Base-by-base conservation (phyloP, 345 rosid species). In the Acer negundo region DNA sequence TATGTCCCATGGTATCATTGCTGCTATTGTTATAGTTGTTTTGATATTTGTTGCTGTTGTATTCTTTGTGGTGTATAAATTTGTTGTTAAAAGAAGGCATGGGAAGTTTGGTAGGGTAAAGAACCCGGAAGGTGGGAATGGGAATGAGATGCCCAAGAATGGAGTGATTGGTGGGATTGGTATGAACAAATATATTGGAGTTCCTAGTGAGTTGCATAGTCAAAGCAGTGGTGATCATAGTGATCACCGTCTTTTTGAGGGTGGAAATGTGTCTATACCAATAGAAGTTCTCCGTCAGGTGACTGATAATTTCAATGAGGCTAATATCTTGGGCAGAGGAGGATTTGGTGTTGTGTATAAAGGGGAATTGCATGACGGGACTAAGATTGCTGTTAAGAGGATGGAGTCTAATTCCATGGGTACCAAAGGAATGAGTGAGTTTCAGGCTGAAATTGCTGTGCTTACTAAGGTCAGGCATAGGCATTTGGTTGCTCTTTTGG, bases 341-440 rank as follows among this genome's bases (percentile, higher is more conserved):
- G 98, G 98, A 40, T 95, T 93, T 22, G 98, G 98, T 26, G 91
- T 92, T 63, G 98, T 95, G 35, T 93, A 95, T 59, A 87, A 83
- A 23, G 98, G 97, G 0, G 94, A 94, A 49, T 74, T 94, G 62
- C 97, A 91, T 58, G 98, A 94, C 79, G 98, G 97, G 44, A 93
- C 93, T 6, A 87, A 84, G 82, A 88, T 94, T 74, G 97, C 97
- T 3, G 93, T 95, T 22, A 95, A 95, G 84, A 88, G 97, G 82
- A 94, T 94, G 97, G 91, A 88, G 55, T 88, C 91, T 40, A 79
- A 79, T 26, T 79, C 88, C 7, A 82, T 83, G 79, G 91, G 95
- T 40, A 87, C 80, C 17, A 89, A 94, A 78, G 97, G 97, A 69
- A 65, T 89, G 92, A 90, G 83, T 58, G 97, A 94, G 82, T 94